Evolutionary conservation across 2,329 filamentous ascomycete genomes (phyloP).

Genomic region (Colletotrichum euphorbiae): DNA sequence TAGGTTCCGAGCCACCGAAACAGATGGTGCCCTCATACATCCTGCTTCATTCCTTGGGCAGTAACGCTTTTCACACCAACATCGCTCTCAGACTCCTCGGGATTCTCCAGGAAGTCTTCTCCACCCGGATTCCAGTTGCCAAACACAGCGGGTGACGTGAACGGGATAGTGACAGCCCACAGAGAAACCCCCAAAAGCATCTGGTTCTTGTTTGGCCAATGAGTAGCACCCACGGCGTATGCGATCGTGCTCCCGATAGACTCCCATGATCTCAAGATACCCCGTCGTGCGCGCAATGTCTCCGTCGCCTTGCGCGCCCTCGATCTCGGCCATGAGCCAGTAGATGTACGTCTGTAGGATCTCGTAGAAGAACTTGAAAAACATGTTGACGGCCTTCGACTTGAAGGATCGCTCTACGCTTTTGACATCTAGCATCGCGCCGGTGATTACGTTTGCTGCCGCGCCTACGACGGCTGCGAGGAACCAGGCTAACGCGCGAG

Average conservation of each 20-base stretch:
- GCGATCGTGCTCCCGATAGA: slow-evolving; percentile 29
- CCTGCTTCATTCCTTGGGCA: slow-evolving; percentile 5
- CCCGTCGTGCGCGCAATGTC: slow-evolving; percentile 32
- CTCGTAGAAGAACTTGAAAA: slow-evolving; percentile 37
- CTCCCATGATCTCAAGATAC: slow-evolving; percentile 33
- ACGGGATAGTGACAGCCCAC: slow-evolving; percentile 28
- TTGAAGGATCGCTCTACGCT: slow-evolving; percentile 18
- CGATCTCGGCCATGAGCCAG: slow-evolving; percentile 37
- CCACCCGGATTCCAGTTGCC: slow-evolving; percentile 26
- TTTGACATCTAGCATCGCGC: slow-evolving; percentile 24
- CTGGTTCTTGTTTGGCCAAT: slow-evolving; percentile 34
- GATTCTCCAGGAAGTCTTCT: background rate
- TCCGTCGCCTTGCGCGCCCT: slow-evolving; percentile 29
- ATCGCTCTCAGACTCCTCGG: slow-evolving; percentile 25
- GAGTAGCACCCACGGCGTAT: slow-evolving; percentile 27
- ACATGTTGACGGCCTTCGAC: slow-evolving; percentile 37
- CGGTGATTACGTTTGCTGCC: slow-evolving; percentile 24
- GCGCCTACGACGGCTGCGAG: slow-evolving; percentile 32
- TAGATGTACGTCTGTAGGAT: slow-evolving; percentile 34
- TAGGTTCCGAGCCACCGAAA: too few species aligned
- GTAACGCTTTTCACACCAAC: slow-evolving; percentile 8
- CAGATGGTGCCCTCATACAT: background rate
- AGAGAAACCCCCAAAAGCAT: slow-evolving; percentile 28
- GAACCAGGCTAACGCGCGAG: slow-evolving; percentile 26
- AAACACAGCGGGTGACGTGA: slow-evolving; percentile 32